Evolutionary conservation across 2,329 filamentous ascomycete species (phyloP).

Genomic region (Ophiosphaerella herpotricha): DNA sequence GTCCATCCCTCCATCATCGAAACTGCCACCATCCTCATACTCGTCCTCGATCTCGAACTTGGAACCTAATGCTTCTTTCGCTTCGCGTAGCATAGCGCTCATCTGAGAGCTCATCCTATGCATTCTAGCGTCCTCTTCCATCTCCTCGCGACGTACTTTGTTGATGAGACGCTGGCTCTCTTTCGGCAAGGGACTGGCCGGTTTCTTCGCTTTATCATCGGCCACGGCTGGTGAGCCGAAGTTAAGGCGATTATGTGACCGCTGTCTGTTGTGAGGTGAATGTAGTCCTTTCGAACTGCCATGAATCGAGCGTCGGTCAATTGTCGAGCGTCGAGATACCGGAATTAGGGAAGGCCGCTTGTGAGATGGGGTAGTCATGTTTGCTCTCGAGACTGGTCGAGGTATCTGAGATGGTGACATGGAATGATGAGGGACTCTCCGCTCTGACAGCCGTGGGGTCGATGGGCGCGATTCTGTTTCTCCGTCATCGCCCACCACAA

Average conservation of each 20-base stretch:
- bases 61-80: slow-evolving; percentile 76
- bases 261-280: slow-evolving; percentile 18
- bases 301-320: slow-evolving; percentile 25
- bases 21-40: slow-evolving; percentile 23
- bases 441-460: slow-evolving; percentile 44
- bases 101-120: slow-evolving; percentile 78
- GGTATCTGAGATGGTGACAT: slow-evolving; percentile 43
- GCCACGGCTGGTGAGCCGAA: slow-evolving; percentile 36
- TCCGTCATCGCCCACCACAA: slow-evolving; percentile 52
- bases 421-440: slow-evolving; percentile 29
- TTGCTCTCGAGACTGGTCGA: slow-evolving; percentile 33
- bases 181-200: slow-evolving; percentile 49
- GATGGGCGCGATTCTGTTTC: slow-evolving; percentile 61
- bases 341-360: slow-evolving; percentile 51
- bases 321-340: slow-evolving; percentile 47
- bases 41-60: slow-evolving; percentile 48
- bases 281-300: slow-evolving; percentile 14
- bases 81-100: slow-evolving; percentile 85
- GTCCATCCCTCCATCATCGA: slow-evolving; percentile 3
- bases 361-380: slow-evolving; percentile 18
- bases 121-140: slow-evolving; percentile 78
- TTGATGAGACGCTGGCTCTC: slow-evolving; percentile 77
- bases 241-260: slow-evolving; percentile 37
- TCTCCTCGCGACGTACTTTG: slow-evolving; percentile 72
- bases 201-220: slow-evolving; percentile 23